Base-by-base conservation (phyloP, 2,329 filamentous ascomycete species). In the Metarhizium guizhouense region DNA sequence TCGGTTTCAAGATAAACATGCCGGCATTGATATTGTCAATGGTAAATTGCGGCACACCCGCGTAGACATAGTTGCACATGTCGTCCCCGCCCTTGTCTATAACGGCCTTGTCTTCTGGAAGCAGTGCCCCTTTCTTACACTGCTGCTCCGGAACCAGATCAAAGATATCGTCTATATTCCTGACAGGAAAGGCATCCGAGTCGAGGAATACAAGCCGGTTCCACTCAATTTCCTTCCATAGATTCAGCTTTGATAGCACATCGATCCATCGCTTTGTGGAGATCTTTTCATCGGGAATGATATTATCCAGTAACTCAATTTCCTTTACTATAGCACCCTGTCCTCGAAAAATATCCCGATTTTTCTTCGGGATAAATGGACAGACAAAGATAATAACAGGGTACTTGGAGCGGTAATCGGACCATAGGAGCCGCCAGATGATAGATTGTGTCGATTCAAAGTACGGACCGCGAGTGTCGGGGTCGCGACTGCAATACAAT, bases 381-480 rank as follows among this genome's bases (percentile, higher is more conserved):
- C 52, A 54, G 18, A 54, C 52, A 42, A 54, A 54, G 52, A 54
- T 47, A n/a, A 54, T 18, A 30, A 54, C 45, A n/a, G 52, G 52
- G 25, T 54, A 54, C 16, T 32, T 54, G 11, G 52, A 54, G 7
- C 52, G 43, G 13, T 54, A 54, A 6, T 54, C 52, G 10, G 52
- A 54, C 52, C 52, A 54, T 43, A 54, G 32, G 6, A 54, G 43
- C 8, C 52, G 43, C 52, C 52, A 54, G n/a, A 54, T 29, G 18
- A 54, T 54, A 32, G 52, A 54, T 14, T 54, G 52, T 11, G 52
- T 54, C 3, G 47, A 50, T 34, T 50, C 47, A 18, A 50, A 50
- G 29, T n/a, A 54, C 5, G 47, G 53, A 7, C 36, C 53, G 16
- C 53, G 53, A 6, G 47, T 29, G 43, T 54, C 53, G 10, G 53